Evolutionary conservation across 1,139 yeast genomes (phyloP), one percentile per base, ranked within the genome.

Genomic region (Geotrichum histeridarum): DNA sequence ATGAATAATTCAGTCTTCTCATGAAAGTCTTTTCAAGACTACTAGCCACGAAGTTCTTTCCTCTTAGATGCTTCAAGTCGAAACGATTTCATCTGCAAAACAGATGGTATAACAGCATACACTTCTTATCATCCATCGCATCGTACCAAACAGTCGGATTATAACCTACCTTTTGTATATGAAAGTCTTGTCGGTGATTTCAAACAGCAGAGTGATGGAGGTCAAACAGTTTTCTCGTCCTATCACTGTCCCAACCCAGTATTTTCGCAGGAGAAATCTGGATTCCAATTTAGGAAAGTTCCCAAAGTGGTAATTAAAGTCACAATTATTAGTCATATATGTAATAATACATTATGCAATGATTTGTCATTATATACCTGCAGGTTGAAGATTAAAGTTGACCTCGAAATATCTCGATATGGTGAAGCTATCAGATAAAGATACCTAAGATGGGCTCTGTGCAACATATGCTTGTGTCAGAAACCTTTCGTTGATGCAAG

Each of bases 221-320:
- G n/a, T n/a, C n/a, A 14, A 37, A 37, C 39, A n/a, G 8, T n/a
- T 37, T 37, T 37, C 15, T 14, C 7, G 27, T 22, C 27, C 27
- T 5, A 22, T 22, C 27, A 22, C 27, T 22, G 5, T 22, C 15
- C 7, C 39, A n/a, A n/a, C 17, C 37, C 37, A 33, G n/a, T 33
- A 33, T 11, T 33, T 33, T 33, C 37, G 37, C 14, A 33, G 14
- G 37, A 33, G 5, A 5, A 3, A 22, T 22, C 5, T 22, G 27
- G 2, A 2, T 45, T 45, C 49, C 42, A 18, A 44, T 31, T 44
- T 44, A 22, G 48, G 48, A 32, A 42, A 31, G n/a, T 33, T 31
- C 48, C 14, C 14, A 44, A 44, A 32, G 32, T 2, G 30, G 48
- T 17, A 44, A 44, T 44, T 32, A 9, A 27, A 18, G 48, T 44